Evolutionary conservation across 78 protist genomes (phyloP), one percentile per base, ranked within the genome.

Genomic region (Guillardia theta): DNA sequence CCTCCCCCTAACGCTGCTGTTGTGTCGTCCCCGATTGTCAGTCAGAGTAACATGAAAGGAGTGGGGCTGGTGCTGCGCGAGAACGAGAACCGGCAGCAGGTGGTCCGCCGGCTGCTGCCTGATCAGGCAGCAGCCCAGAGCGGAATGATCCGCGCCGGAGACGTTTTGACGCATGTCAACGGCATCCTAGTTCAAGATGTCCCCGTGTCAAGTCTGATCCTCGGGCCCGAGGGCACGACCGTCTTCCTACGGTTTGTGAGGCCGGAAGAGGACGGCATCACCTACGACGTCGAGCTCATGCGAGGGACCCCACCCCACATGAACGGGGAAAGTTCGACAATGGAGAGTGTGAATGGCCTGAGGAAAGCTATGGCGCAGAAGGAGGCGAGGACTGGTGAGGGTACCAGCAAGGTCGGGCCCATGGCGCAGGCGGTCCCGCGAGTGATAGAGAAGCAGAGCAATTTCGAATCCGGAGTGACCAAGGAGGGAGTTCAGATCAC

Each of bases 1-100:
- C 45, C 90, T 19, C 90, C 90, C 53, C 90, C 90, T 50, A 78
- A 78, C 8, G 90, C 90, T 10, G 44, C 90, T 8, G 90, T 78
- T 50, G 15, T 78, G 43, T 37, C 50, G 37, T 36, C 87, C 3
- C 87, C 87, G 5, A 27, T 37, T 6, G 41, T 27, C 3, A 70
- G 47, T 24, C 70, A 58, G 70, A 27, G 21, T 30, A 58, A 58
- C 39, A 24, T 27, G 6, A 30, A 58, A 30, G 70, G 70, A 24
- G 27, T 58, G 39, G 70, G 87, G 87, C 87, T 27, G 87, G 87
- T 70, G 44, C 87, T 27, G 87, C 87, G 87, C 45, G 87, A 70
- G 87, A 27, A 36, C 47, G 87, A 70, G 5, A 27, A 70, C 45
- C 47, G 87, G 87, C 9, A 22, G 87, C 45, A 36, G 87, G 47